A percentile compares a stretch with the other conserved stretches of the same genome.
These are phyloP conservation scores for Stellera chamaejasme DNA, from an alignment of 345 rosid species.

Conservation along the genomic window DNA sequence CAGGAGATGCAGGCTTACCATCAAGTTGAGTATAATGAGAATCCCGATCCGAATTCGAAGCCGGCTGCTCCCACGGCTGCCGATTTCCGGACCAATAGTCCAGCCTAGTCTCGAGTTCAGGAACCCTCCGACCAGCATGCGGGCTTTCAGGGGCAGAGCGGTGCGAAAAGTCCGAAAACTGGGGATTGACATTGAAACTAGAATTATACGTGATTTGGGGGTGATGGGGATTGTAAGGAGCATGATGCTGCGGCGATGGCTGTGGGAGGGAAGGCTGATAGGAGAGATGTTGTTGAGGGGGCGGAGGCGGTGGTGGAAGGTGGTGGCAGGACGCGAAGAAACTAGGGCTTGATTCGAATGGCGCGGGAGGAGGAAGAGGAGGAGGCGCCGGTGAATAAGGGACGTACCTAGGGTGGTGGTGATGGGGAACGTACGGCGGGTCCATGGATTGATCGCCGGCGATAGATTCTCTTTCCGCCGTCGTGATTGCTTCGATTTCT, in stretches of 20 bases:
- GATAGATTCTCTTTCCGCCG: conserved; percentile 4
- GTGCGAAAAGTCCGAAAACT: conserved; percentile 18
- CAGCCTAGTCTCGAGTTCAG: conserved; percentile 16
- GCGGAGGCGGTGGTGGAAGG: conserved; percentile 18
- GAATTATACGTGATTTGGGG: conserved; percentile 26
- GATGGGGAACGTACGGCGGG: conserved; percentile 26
- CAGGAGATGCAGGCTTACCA: conserved; percentile 27
- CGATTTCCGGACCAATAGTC: conserved; percentile 23
- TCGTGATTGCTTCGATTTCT: conserved; percentile 1
- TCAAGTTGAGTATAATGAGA: conserved; percentile 26
- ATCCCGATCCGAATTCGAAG: conserved; percentile 16
- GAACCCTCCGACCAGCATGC: conserved; percentile 14
- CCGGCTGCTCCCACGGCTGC: conserved; percentile 17
- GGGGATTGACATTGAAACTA: conserved; percentile 19
- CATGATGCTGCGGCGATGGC: conserved; percentile 18
- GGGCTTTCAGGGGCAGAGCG: conserved; percentile 6
- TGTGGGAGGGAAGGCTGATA: conserved; percentile 21
- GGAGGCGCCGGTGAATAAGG: conserved; percentile 26
- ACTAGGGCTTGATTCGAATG: conserved; percentile 23
- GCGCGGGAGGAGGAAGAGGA: conserved; percentile 1
- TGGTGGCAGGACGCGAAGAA: conserved; percentile 21
- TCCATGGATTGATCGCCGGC: conserved; percentile 27
- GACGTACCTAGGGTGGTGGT: conserved; percentile 32
- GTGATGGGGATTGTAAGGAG: conserved; percentile 23
- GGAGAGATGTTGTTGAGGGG: conserved; percentile 18